These are phyloP conservation scores for Datura wrightii DNA, from an alignment of 257 asterid genomes.

Conservation along the genomic window DNA sequence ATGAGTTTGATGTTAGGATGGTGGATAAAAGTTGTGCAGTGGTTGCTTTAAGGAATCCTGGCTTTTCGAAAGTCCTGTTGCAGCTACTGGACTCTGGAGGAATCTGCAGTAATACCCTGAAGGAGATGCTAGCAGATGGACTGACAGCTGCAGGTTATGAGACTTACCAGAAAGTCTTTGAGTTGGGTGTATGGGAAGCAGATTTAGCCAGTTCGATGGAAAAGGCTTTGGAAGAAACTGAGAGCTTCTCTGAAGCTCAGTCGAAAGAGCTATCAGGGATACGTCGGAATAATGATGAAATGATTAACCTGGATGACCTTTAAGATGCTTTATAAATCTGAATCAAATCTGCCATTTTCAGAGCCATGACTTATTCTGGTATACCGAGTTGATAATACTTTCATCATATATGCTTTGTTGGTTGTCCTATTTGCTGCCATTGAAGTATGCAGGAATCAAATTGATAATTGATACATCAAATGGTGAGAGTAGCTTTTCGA, in stretches of 20 bases:
- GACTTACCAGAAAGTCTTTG: constrained; percentile 60
- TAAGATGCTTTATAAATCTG: constrained; percentile 33
- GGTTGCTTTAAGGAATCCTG: constrained; percentile 65
- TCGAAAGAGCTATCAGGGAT: constrained; percentile 50
- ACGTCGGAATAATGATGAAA: constrained; percentile 67
- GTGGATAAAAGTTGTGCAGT: constrained; percentile 80
- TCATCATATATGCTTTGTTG: not conserved
- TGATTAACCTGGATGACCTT: constrained; percentile 75
- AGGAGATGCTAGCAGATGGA: constrained; percentile 62
- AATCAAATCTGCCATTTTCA: not conserved
- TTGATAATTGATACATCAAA: constrained; percentile 14
- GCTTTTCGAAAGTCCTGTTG: constrained; percentile 56
- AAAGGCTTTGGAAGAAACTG: constrained; percentile 56
- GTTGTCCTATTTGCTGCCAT: not conserved
- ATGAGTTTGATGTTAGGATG: constrained; percentile 70
- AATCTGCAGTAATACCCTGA: constrained; percentile 41
- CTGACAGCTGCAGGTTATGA: constrained; percentile 67
- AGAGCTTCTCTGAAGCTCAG: constrained; percentile 42
- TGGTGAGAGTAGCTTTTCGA: not conserved
- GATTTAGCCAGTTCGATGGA: constrained; percentile 74
- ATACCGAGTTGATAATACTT: not conserved
- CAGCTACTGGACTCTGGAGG: constrained; percentile 61
- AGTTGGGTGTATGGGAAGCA: constrained; percentile 57
- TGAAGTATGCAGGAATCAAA: not conserved
- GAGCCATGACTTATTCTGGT: not conserved